Percentiles rank a stretch among this genome's conserved stretches.
These are phyloP conservation scores for Gamarada debralockiae DNA, from an alignment of 495 filamentous ascomycete species.

Conservation along the genomic window DNA sequence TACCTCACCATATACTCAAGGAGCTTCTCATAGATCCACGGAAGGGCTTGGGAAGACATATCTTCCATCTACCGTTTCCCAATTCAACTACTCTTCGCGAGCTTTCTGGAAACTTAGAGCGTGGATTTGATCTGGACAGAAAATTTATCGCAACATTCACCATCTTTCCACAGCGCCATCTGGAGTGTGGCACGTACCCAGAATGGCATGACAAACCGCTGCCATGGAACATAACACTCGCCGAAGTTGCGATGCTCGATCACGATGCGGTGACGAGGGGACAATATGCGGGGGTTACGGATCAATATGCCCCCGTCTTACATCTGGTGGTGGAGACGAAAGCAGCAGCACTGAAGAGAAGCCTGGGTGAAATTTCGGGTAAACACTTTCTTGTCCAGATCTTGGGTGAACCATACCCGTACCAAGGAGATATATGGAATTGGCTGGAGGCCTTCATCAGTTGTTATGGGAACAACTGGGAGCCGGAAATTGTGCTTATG, in stretches of 20 bases:
- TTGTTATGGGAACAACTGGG: no score
- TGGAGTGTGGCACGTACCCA: neutral
- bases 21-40: neutral
- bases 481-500: no score
- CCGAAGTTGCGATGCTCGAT: neutral
- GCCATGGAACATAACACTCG: neutral
- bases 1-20: no score
- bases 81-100: neutral
- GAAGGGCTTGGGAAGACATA: neutral
- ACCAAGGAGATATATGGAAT: neutral
- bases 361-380: neutral
- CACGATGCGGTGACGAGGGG: neutral
- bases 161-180: neutral
- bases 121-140: neutral
- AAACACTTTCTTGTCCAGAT: neutral
- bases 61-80: neutral
- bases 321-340: neutral
- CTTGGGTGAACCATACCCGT: no score
- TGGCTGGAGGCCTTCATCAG: neutral
- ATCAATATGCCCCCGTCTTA: neutral
- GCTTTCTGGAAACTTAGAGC: neutral
- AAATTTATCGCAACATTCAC: neutral
- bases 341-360: neutral
- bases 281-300: neutral
- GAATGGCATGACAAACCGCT: neutral